Evolutionary conservation across 2,329 filamentous ascomycete genomes (phyloP), one percentile per base, ranked within the genome.

Genomic region (Fusarium buharicum): DNA sequence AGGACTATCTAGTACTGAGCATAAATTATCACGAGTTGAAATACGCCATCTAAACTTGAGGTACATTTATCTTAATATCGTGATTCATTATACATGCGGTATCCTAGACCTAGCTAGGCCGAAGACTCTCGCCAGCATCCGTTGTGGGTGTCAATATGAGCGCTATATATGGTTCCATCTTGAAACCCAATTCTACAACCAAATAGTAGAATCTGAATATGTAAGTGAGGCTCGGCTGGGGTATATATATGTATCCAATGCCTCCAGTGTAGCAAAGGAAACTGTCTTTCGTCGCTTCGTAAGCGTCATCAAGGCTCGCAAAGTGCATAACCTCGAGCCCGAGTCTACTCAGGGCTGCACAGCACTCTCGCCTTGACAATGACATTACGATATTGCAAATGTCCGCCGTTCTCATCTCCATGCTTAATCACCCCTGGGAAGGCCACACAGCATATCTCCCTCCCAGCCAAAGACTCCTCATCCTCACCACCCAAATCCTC

Each of bases 291-390:
- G 27, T 33, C 16, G 20, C 13, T 14, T n/a, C 27, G 20, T 52
- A 12, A 13, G 18, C 16, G 16, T 17, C 18, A 3, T 11, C 9
- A 11, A 20, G 13, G 7, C 20, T 11, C 43, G 22, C 28, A 30
- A 13, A 30, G 12, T 11, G 28, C 20, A 16, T 13, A n/a, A 13
- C 14, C 38, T 11, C 12, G 22, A 22, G 20, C 39, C 12, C 22
- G 6, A 38, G 2, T 67, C 33, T 71, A 69, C 67, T 83, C 81
- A 9, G 81, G 77, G 45, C 76, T 77, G 69, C 87, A 89, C 43
- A 90, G 74, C 6, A 90, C 87, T 66, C 83, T 84, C n/a, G 86
- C 85, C 74, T 89, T 90, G 55, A 83, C 78, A 62, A 90, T 84
- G 40, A 90, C 80, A 70, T 90, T 90, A 37, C 81, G 79, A 59